Conservation (phyloP, 306 rosid genomes). For the Bauhinia variegata region DNA sequence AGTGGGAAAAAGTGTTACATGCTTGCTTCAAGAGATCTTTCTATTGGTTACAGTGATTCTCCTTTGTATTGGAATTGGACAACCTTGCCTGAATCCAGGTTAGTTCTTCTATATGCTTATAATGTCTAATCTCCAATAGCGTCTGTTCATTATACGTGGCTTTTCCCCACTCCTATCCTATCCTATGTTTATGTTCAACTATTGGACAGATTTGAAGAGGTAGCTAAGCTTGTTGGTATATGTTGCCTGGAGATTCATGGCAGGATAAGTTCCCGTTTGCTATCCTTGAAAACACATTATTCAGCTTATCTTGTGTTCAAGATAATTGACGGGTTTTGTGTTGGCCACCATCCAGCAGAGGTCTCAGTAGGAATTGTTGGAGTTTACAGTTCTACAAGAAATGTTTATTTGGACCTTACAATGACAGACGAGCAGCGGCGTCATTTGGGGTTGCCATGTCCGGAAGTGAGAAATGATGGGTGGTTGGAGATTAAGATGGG, state of each 20-base stretch:
- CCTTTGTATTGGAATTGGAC: constrained; percentile 57
- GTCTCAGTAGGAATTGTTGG: constrained; percentile 42
- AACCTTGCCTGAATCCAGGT: constrained; percentile 46
- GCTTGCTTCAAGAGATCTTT: constrained; percentile 52
- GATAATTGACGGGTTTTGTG: constrained; percentile 31
- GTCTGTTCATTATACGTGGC: too few relatives aligned
- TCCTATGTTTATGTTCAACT: not conserved
- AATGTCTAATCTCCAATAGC: too few relatives aligned
- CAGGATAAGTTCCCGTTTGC: constrained; percentile 36
- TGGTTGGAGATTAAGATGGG: constrained; percentile 60
- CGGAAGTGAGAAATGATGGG: constrained; percentile 45
- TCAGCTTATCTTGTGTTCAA: constrained; percentile 55
- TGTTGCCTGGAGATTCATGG: constrained; percentile 63
- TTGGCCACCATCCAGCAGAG: constrained; percentile 43
- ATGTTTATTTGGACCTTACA: not conserved
- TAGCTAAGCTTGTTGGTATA: constrained; percentile 50
- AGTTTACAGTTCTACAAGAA: not conserved
- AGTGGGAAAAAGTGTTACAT: constrained; percentile 60
- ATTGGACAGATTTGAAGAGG: constrained; percentile 48
- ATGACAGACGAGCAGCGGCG: not conserved
- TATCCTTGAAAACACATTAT: constrained; percentile 49
- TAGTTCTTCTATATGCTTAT: not conserved
- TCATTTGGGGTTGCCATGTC: not conserved
- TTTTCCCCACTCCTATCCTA: not conserved
- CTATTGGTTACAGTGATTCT: constrained; percentile 49